Evolutionary conservation across 352 stramenopile genomes (phyloP), one percentile per base, ranked within the genome.

Genomic region (Aphanomyces euteiches): DNA sequence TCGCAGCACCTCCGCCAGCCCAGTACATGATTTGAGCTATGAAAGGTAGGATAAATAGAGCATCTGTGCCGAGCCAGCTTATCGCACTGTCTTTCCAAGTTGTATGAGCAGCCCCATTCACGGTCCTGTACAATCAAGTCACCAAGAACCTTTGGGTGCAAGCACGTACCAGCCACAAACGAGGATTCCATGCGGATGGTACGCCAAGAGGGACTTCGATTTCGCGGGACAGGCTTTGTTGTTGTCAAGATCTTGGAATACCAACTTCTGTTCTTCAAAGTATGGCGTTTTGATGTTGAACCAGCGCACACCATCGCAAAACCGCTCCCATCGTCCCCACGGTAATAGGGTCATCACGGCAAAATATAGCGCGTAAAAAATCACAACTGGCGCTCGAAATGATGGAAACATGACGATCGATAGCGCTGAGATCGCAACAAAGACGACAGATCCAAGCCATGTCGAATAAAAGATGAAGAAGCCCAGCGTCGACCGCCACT

Each of bases 171-270:
- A 83, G 3, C 84, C 85, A 57, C 76, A 83, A 3, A 78, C 80
- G 19, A 90, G 67, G 36, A 90, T 77, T 38, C 85, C 85, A 47
- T 92, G 85, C 34, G 85, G 84, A 59, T 93, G 84, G 73, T 87
- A 90, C 15, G 76, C 75, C 45, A 70, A 43, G 48, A 70, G 54
- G 38, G 64, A 50, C 19, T 70, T 70, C 0, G 64, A 70, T 41
- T 54, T 54, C 13, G 15, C 64, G 3, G 53, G n/a, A 28, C 28
- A 28, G 28, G 28, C 28, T 7, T 21, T 13, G 8, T 47, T 47
- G 0, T 6, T 40, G 7, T 34, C 37, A 21, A 10, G 21, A 10
- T 70, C 64, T 17, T 70, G 47, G 48, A 70, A 70, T 10, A 70
- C 64, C 4, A 70, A n/a, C 15, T 70, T 57, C 47, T 67, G 56